These are phyloP conservation scores for Yamadazyma kitorensis DNA, from an alignment of 805 yeast species.

Conservation along the genomic window DNA sequence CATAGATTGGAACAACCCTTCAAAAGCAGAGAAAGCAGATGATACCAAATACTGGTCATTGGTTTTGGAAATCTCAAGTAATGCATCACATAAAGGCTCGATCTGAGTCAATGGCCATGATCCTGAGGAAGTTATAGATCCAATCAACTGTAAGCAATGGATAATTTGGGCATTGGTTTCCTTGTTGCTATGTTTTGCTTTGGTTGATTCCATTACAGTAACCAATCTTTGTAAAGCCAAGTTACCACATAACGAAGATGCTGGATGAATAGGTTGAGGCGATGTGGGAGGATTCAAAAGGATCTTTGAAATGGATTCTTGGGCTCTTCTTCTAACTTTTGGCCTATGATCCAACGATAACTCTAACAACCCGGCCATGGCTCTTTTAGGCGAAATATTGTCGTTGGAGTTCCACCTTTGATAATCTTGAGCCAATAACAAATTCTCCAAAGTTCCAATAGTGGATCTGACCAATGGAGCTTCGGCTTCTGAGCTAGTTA, in stretches of 20 bases:
- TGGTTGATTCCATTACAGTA: conserved; percentile 33
- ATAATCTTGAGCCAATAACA: conserved; percentile 76
- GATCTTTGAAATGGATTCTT: conserved; percentile 74
- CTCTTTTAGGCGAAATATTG: conserved; percentile 75
- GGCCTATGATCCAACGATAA: conserved; percentile 87
- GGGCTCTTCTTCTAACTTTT: conserved; percentile 92
- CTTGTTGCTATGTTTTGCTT: conserved; percentile 40
- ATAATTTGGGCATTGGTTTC: conserved; percentile 59
- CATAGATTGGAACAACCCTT: conserved; percentile 70
- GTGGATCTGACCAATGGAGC: conserved; percentile 83
- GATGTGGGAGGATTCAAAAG: conserved; percentile 70
- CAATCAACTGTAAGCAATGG: conserved; percentile 75
- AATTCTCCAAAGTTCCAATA: conserved; percentile 78
- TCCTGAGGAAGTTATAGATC: conserved; percentile 64
- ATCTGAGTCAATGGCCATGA: conserved; percentile 79
- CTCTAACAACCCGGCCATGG: conserved; percentile 72
- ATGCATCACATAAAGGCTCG: conserved; percentile 70
- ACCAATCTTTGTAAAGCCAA: conserved; percentile 58
- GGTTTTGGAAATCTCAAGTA: conserved; percentile 74
- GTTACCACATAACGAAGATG: conserved; percentile 66
- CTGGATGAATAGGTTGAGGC: conserved; percentile 76
- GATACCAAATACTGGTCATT: conserved; percentile 84
- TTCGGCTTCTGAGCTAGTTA: conserved; percentile 64
- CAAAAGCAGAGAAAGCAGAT: conserved; percentile 80
- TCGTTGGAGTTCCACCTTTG: conserved; percentile 66